A percentile compares a stretch with the other conserved stretches of the same genome.
Conservation (phyloP, 352 stramenopile species). For the Pythium coloratum region DNA sequence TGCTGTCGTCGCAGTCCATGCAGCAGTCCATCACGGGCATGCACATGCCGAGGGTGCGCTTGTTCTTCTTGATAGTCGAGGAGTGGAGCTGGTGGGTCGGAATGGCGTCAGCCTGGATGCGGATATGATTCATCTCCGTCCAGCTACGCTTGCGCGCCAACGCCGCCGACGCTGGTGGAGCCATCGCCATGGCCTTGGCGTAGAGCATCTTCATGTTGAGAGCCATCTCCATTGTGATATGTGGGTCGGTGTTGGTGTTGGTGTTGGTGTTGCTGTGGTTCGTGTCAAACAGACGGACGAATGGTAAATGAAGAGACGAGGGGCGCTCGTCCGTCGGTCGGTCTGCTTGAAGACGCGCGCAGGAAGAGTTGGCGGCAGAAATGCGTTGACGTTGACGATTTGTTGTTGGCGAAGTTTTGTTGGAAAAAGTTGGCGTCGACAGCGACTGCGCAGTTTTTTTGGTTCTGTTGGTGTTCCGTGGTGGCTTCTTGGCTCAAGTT, state of each 20-base stretch:
- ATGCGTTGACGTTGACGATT: too few species aligned
- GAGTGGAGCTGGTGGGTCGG: neutral
- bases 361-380: neutral
- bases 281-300: neutral
- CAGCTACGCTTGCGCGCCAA: conserved; percentile 22
- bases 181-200: neutral
- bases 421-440: too few species aligned
- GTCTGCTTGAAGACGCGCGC: too few species aligned
- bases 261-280: neutral
- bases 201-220: conserved; percentile 3
- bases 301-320: neutral
- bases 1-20: neutral
- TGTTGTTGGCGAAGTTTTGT: too few species aligned
- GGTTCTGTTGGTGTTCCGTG: neutral
- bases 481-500: neutral
- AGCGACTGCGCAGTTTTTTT: too few species aligned
- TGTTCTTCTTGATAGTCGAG: conserved; percentile 10
- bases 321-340: neutral
- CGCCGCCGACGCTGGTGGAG: neutral
- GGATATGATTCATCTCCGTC: conserved; percentile 17
- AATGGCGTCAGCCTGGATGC: neutral
- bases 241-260: too few species aligned
- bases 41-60: conserved; percentile 11
- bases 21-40: neutral
- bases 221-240: conserved; percentile 4